These are phyloP conservation scores for Ceratocystis variospora DNA, from an alignment of 2,329 filamentous ascomycete genomes.

Conservation along the genomic window DNA sequence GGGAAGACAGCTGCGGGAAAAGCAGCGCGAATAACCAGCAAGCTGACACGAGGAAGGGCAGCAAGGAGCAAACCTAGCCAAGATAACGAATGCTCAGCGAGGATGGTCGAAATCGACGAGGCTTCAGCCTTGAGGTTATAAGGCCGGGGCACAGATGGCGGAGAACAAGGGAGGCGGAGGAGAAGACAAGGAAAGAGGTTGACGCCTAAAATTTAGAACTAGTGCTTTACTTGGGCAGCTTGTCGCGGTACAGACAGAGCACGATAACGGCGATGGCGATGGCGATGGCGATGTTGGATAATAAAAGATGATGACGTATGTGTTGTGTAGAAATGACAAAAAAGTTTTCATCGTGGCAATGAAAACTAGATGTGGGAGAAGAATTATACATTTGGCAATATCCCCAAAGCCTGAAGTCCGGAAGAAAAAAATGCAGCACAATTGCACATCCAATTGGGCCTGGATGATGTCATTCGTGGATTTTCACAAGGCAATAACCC, in stretches of 20 bases:
- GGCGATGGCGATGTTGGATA: not conserved
- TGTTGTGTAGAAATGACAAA: not conserved
- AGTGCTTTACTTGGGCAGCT: no score
- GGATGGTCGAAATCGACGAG: no score
- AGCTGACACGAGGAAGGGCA: no score
- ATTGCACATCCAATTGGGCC: not conserved
- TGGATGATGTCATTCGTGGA: not conserved
- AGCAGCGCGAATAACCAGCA: no score
- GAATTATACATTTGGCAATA: not conserved
- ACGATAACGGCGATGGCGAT: not conserved
- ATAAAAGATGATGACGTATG: not conserved
- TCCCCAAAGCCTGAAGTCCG: not conserved
- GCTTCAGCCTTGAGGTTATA: no score
- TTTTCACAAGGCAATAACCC: slow-evolving; percentile 1
- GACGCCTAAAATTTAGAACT: not conserved
- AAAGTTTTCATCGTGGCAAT: not conserved
- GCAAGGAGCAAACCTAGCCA: no score
- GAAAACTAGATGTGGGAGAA: not conserved
- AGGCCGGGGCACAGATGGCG: no score
- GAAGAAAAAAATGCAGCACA: not conserved
- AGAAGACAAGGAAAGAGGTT: not conserved
- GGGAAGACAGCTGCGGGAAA: no score
- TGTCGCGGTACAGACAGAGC: no score
- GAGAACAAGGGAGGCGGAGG: not conserved
- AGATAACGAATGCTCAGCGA: no score